Percentiles rank a stretch among this genome's conserved stretches.
Conservation (phyloP, 305 asterid species). For the Nicotiana rustica region DNA sequence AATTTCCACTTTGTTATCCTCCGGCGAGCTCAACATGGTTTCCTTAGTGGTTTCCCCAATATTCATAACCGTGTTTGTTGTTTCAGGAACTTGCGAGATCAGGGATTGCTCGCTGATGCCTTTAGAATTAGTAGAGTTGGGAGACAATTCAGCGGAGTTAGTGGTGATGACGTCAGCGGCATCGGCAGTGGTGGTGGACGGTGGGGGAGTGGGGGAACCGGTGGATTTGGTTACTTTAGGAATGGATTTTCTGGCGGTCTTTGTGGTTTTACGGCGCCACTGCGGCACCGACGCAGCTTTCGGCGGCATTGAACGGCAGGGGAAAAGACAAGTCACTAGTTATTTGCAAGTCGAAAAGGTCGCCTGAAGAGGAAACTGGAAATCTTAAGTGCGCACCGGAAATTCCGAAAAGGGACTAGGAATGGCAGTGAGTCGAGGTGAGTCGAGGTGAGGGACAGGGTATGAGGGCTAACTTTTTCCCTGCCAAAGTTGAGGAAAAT, state of each 20-base stretch:
- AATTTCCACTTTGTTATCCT: constrained; percentile 16
- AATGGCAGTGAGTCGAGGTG: too few species aligned
- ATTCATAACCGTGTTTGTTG: neutral
- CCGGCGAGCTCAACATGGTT: constrained; percentile 33
- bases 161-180: neutral
- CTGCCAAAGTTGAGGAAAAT: too few species aligned
- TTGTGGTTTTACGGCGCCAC: constrained; percentile 33
- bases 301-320: constrained; percentile 47
- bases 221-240: neutral
- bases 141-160: neutral
- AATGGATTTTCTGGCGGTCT: constrained; percentile 42
- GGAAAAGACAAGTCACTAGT: neutral
- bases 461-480: too few species aligned
- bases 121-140: constrained; percentile 15
- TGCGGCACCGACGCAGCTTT: constrained; percentile 46
- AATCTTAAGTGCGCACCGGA: too few species aligned
- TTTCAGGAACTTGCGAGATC: constrained; percentile 6
- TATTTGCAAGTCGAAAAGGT: too few species aligned
- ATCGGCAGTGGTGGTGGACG: constrained; percentile 32
- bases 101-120: constrained; percentile 18
- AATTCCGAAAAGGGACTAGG: too few species aligned
- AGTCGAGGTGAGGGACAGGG: too few species aligned
- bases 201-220: constrained; percentile 24
- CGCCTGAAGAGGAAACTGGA: too few species aligned
- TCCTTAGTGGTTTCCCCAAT: constrained; percentile 18